Evolutionary conservation across 164 flowering plant genomes (phyloP).

Genomic region (Amborella trichopoda): DNA sequence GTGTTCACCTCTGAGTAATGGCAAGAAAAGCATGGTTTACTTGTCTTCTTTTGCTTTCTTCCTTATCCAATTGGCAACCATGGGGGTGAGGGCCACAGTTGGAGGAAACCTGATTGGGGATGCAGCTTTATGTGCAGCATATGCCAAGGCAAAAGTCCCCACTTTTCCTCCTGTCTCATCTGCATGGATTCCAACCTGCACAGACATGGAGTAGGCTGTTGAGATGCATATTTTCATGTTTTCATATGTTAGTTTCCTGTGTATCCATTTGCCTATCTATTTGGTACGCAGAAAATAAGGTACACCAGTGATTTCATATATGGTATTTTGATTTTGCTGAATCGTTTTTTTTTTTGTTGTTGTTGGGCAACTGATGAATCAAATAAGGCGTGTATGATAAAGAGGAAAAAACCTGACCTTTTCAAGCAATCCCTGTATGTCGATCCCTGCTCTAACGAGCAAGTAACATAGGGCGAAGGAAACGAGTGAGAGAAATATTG

Average conservation of each 20-base stretch:
- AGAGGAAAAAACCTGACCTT: no score
- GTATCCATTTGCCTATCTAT: no score
- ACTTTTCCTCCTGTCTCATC: slow-evolving; percentile 78
- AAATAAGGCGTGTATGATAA: no score
- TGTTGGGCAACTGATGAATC: no score
- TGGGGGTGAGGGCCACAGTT: slow-evolving; percentile 89
- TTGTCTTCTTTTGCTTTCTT: slow-evolving; percentile 51
- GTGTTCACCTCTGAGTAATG: not conserved
- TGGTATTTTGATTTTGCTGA: no score
- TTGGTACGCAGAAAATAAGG: no score
- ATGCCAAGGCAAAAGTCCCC: slow-evolving; percentile 92
- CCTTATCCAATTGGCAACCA: slow-evolving; percentile 89
- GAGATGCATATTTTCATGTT: no score
- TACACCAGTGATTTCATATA: no score
- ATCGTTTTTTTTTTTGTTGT: no score
- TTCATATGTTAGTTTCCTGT: no score
- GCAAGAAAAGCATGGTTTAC: slow-evolving; percentile 2
- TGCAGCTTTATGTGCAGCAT: slow-evolving; percentile 99
- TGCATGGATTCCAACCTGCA: slow-evolving; percentile 69
- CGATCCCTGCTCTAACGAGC: slow-evolving; percentile 69
- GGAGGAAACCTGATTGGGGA: slow-evolving; percentile 98
- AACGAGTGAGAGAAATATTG: slow-evolving; percentile 79
- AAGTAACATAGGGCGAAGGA: slow-evolving; percentile 82
- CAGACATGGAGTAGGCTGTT: no score
- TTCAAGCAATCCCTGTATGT: slow-evolving; percentile 70